Evolutionary conservation across 768 basidiomycete species (phyloP).

Genomic region (Suillus brevipes): DNA sequence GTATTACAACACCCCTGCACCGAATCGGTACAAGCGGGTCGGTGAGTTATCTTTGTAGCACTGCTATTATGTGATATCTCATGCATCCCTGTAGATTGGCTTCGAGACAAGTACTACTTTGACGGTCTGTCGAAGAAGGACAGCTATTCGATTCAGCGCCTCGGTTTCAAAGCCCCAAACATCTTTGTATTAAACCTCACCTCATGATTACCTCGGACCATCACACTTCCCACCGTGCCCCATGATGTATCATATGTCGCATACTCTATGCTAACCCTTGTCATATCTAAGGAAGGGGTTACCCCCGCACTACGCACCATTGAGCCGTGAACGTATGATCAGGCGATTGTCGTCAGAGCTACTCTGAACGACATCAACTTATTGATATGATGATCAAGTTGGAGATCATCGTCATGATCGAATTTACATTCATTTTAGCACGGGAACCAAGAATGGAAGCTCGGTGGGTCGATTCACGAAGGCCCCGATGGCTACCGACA

Average conservation of each 20-base stretch:
- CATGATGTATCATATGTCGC: slow-evolving; percentile 9
- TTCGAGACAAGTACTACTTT: slow-evolving; percentile 71
- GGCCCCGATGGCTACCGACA: neutral
- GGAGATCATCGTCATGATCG: neutral
- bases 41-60: slow-evolving; percentile 44
- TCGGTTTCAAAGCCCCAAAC: slow-evolving; percentile 79
- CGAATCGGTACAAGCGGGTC: slow-evolving; percentile 56
- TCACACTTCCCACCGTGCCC: slow-evolving; percentile 13
- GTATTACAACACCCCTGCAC: slow-evolving; percentile 49
- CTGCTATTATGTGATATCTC: neutral
- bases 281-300: neutral
- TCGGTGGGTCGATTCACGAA: neutral
- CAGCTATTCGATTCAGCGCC: slow-evolving; percentile 52
- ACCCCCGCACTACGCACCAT: neutral
- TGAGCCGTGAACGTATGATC: neutral
- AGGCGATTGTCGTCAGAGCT: neutral
- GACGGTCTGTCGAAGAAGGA: slow-evolving; percentile 65
- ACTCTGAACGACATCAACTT: neutral
- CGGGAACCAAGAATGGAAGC: neutral
- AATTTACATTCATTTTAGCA: neutral
- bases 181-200: slow-evolving; percentile 71
- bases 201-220: slow-evolving; percentile 31
- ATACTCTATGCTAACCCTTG: neutral
- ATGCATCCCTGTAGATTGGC: slow-evolving; percentile 57
- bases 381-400: neutral